Evolutionary conservation across 2,329 filamentous ascomycete genomes (phyloP).

Genomic region (Ophiocordyceps polyrhachis-furcata): DNA sequence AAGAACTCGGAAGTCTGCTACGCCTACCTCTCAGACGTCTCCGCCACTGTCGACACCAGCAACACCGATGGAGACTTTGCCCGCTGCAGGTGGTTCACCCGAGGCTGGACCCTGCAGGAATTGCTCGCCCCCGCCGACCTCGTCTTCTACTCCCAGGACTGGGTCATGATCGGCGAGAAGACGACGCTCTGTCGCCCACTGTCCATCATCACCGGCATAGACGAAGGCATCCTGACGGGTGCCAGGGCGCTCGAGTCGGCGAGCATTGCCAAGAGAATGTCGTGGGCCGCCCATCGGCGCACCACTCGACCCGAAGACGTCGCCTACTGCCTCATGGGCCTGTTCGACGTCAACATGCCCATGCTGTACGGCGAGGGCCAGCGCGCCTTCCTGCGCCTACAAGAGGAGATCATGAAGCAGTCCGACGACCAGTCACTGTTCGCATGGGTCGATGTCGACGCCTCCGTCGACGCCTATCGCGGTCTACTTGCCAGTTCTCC

Average conservation of each 20-base stretch:
- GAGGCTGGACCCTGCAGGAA: constrained; percentile 11
- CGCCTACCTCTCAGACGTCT: constrained; percentile 8
- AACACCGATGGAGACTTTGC: not conserved
- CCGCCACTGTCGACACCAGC: not conserved
- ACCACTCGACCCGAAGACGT: constrained; percentile 10
- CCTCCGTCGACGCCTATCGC: not conserved
- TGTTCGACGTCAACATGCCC: constrained; percentile 13
- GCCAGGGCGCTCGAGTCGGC: constrained; percentile 1
- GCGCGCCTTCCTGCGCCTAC: constrained; percentile 7
- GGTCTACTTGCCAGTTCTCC: not conserved
- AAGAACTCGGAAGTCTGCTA: constrained; percentile 8
- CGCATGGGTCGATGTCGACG: not conserved
- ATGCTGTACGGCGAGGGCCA: constrained; percentile 11
- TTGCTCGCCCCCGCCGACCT: constrained; percentile 10
- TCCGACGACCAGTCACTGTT: not conserved
- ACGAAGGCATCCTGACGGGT: not conserved
- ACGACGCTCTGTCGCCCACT: not conserved
- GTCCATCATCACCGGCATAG: not conserved
- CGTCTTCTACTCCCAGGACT: constrained; percentile 7
- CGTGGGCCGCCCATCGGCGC: constrained; percentile 9
- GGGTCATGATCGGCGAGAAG: not conserved
- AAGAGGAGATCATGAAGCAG: constrained; percentile 7
- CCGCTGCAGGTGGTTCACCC: constrained; percentile 6
- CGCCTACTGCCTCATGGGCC: constrained; percentile 12
- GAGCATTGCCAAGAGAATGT: constrained; percentile 5